Percentiles rank a stretch among this genome's conserved stretches.
Evolutionary conservation across 106 monocot genomes (phyloP).

Genomic region (Dendrobium officinale): DNA sequence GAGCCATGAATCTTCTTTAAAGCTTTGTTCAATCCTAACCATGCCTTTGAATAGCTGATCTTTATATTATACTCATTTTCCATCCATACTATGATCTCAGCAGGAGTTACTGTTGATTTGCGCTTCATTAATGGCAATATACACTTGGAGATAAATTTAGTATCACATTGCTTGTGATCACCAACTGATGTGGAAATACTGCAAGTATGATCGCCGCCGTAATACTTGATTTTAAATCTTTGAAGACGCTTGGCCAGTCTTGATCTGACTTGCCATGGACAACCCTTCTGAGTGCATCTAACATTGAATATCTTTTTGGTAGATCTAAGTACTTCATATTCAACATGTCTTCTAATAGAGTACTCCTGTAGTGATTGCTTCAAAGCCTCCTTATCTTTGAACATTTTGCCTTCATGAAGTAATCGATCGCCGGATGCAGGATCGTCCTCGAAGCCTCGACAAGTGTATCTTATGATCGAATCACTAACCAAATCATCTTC

Average conservation of each 20-base stretch:
- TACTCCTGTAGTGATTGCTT: constrained; percentile 8
- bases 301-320: constrained; percentile 1
- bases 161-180: constrained; percentile 8
- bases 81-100: constrained; percentile 5
- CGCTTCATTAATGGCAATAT: not conserved
- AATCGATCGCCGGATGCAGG: not conserved
- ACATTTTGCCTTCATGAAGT: not conserved
- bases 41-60: constrained; percentile 8
- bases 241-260: constrained; percentile 1
- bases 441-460: constrained; percentile 5
- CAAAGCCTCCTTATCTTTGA: constrained; percentile 8
- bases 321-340: not conserved
- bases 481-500: not conserved
- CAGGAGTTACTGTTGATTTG: not conserved
- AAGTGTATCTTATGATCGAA: constrained; percentile 1
- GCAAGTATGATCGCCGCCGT: not conserved
- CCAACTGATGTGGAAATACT: not conserved
- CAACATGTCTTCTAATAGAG: constrained; percentile 9
- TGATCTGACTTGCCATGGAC: constrained; percentile 5
- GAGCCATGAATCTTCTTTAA: constrained; percentile 9
- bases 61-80: not conserved
- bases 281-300: constrained; percentile 2
- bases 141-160: not conserved
- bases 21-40: constrained; percentile 3
- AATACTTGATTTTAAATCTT: constrained; percentile 4